Conservation (phyloP, 805 yeast genomes). For the Torulaspora gathmanii region DNA sequence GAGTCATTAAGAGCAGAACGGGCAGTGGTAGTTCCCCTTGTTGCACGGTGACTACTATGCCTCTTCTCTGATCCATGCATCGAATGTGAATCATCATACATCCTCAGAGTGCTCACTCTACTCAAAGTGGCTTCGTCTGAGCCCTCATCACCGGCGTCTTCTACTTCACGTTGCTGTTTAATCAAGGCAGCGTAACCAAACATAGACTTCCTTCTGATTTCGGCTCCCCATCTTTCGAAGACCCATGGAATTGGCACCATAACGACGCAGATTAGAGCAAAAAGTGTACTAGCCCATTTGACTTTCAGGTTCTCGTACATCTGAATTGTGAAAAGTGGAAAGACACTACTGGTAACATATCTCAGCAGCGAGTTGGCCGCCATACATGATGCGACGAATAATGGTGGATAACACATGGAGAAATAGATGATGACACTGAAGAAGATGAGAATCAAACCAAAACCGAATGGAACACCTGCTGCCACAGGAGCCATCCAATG, state of each 20-base stretch:
- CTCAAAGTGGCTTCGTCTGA: conserved; percentile 7
- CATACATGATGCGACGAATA: conserved; percentile 75
- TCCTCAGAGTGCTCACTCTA: conserved; percentile 10
- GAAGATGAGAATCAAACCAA: conserved; percentile 66
- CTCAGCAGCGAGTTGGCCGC: conserved; percentile 84
- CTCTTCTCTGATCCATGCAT: not conserved
- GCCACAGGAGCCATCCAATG: conserved; percentile 77
- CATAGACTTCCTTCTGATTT: conserved; percentile 50
- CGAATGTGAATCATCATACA: conserved; percentile 9
- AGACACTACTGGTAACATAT: conserved; percentile 68
- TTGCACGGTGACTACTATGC: not conserved
- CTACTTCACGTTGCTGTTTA: conserved; percentile 35
- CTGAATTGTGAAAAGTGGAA: conserved; percentile 82
- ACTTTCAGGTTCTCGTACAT: conserved; percentile 69
- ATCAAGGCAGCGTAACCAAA: conserved; percentile 54
- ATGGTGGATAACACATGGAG: conserved; percentile 67
- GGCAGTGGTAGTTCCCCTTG: not conserved
- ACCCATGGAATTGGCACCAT: conserved; percentile 74
- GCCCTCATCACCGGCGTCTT: conserved; percentile 39
- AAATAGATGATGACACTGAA: conserved; percentile 66
- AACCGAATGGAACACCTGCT: conserved; percentile 77
- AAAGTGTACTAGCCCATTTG: conserved; percentile 74
- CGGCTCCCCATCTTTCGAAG: conserved; percentile 55
- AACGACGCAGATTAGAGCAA: conserved; percentile 60
- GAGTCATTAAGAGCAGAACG: conserved; percentile 7